Evolutionary conservation across 495 filamentous ascomycete species (phyloP).

Genomic region (Hyaloscypha variabilis): DNA sequence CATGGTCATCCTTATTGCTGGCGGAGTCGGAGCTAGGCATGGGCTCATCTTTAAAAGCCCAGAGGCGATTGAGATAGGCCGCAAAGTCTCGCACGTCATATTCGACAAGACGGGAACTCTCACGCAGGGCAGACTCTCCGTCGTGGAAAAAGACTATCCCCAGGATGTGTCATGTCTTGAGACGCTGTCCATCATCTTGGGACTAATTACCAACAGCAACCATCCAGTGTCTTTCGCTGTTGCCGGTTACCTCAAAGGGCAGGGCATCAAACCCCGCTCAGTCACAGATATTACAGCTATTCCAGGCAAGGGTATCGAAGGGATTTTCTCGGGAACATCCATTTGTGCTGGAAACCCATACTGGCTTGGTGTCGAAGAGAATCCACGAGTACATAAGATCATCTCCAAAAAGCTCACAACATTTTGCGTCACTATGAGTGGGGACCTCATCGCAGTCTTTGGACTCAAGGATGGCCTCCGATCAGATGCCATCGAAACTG

Average conservation of each 20-base stretch:
- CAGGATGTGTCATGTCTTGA: constrained; percentile 14
- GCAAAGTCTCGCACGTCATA: constrained; percentile 67
- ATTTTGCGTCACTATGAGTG: constrained; percentile 63
- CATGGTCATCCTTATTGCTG: constrained; percentile 76
- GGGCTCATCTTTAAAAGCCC: constrained; percentile 74
- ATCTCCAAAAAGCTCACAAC: constrained; percentile 49
- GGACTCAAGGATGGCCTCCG: constrained; percentile 64
- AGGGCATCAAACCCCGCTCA: constrained; percentile 7
- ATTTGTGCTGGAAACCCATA: constrained; percentile 65
- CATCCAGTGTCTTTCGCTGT: constrained; percentile 74
- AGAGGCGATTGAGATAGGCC: constrained; percentile 62
- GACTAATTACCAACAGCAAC: constrained; percentile 53
- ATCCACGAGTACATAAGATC: constrained; percentile 33
- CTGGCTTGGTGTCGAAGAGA: constrained; percentile 60
- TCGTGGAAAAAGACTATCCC: constrained; percentile 45
- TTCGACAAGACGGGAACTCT: constrained; percentile 87
- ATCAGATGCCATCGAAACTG: constrained; percentile 50
- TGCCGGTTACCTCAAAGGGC: constrained; percentile 47
- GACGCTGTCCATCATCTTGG: constrained; percentile 40
- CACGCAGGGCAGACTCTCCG: constrained; percentile 61
- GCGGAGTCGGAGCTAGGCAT: constrained; percentile 66
- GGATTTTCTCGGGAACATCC: constrained; percentile 38
- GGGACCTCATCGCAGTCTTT: constrained; percentile 54
- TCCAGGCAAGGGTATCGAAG: constrained; percentile 49
- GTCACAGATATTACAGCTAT: constrained; percentile 49